These are phyloP conservation scores for Trichoderma hamatum DNA, from an alignment of 2,329 filamentous ascomycete genomes.

Conservation along the genomic window DNA sequence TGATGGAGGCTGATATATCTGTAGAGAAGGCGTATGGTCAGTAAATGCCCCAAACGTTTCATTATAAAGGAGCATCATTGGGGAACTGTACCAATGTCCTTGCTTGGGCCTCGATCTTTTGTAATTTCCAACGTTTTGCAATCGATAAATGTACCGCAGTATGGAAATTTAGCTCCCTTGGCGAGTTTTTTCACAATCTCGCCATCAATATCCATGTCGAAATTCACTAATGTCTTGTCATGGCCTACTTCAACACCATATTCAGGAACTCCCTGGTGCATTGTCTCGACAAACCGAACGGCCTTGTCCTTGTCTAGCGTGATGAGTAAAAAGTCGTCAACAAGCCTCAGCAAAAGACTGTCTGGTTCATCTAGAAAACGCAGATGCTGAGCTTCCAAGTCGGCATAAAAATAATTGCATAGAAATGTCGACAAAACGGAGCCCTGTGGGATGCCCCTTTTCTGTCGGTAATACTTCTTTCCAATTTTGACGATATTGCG, in stretches of 20 bases:
- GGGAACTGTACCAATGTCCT: neutral
- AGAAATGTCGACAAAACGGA: conserved; percentile 84
- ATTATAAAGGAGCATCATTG: neutral
- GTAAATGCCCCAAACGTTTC: neutral
- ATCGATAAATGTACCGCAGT: conserved; percentile 82
- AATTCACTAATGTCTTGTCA: conserved; percentile 83
- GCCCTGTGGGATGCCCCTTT: conserved; percentile 87
- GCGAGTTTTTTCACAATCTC: conserved; percentile 53
- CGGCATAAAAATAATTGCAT: conserved; percentile 95
- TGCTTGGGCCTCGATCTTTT: conserved; percentile 59
- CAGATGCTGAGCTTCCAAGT: conserved; percentile 73
- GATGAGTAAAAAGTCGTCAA: conserved; percentile 92
- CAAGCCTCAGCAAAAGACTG: conserved; percentile 75
- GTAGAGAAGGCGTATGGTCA: conserved; percentile 8
- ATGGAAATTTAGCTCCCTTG: conserved; percentile 67
- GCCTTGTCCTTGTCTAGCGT: conserved; percentile 71
- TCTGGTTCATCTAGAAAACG: conserved; percentile 61
- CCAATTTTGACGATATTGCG: conserved; percentile 86
- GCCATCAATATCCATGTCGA: conserved; percentile 64
- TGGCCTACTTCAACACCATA: conserved; percentile 81
- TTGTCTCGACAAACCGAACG: conserved; percentile 70
- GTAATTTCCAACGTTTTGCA: conserved; percentile 72
- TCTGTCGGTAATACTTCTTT: conserved; percentile 86
- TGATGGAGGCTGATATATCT: conserved; percentile 69
- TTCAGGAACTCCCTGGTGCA: conserved; percentile 76